Evolutionary conservation across 176 grass and related monocot genomes (phyloP).

Genomic region (Sorghum bicolor): Sorghum_bicolor_NCBIv3 NC_012873.2:62412001-62412500

Average conservation of each 20-base stretch:
- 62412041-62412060: not conserved
- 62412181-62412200: not conserved
- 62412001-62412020: slow-evolving; percentile 81
- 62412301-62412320: not conserved
- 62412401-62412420: not conserved
- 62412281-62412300: not conserved
- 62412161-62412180: not conserved
- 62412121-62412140: not conserved
- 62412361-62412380: not conserved
- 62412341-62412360: not conserved
- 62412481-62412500: slow-evolving; percentile 1
- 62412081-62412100: not conserved
- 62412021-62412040: not conserved
- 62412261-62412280: not conserved
- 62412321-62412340: not conserved
- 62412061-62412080: not conserved
- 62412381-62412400: not conserved
- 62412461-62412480: not conserved
- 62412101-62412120: not conserved
- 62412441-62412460: not conserved
- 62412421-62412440: not conserved
- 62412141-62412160: not conserved
- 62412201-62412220: not conserved
- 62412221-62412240: not conserved
- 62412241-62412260: not conserved